Conservation (phyloP, 2,329 filamentous ascomycete species). For the Colletotrichum shisoi region DNA sequence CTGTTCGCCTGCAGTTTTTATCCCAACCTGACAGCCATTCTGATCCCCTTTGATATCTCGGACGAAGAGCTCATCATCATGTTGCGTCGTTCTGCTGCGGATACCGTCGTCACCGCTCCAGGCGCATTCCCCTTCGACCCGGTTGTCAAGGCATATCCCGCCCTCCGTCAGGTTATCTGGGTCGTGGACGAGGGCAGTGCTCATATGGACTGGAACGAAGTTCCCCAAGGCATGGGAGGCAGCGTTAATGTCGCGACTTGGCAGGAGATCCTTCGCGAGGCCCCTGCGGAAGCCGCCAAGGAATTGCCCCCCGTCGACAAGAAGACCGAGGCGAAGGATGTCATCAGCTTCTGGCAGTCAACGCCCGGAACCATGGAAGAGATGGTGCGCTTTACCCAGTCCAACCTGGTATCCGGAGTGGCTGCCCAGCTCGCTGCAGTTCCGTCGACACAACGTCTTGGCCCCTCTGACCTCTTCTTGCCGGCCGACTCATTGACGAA, state of each 20-base stretch:
- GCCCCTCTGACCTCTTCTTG: conserved; percentile 79
- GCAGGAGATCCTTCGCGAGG: conserved; percentile 85
- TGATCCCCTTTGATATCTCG: conserved; percentile 83
- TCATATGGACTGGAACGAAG: conserved; percentile 95
- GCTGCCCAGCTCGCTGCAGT: conserved; percentile 79
- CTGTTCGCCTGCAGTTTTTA: conserved; percentile 93
- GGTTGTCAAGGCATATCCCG: conserved; percentile 72
- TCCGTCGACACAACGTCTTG: conserved; percentile 77
- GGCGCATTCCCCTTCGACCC: conserved; percentile 84
- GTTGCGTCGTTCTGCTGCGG: conserved; percentile 75
- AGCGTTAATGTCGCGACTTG: conserved; percentile 86
- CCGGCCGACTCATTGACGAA: conserved; percentile 82
- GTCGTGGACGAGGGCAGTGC: conserved; percentile 89
- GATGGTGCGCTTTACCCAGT: conserved; percentile 81
- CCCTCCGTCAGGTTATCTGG: conserved; percentile 83
- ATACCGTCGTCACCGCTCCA: conserved; percentile 83
- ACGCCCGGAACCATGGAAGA: conserved; percentile 64
- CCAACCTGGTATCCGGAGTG: conserved; percentile 86
- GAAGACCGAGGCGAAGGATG: conserved; percentile 60
- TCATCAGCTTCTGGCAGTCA: conserved; percentile 73
- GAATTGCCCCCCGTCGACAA: conserved; percentile 71
- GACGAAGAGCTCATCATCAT: conserved; percentile 74
- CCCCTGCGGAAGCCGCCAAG: conserved; percentile 62
- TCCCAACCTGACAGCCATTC: conserved; percentile 76
- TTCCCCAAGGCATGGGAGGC: conserved; percentile 77